Evolutionary conservation across 306 rosid species (phyloP).

Genomic region (Acacia melanoxylon): DNA sequence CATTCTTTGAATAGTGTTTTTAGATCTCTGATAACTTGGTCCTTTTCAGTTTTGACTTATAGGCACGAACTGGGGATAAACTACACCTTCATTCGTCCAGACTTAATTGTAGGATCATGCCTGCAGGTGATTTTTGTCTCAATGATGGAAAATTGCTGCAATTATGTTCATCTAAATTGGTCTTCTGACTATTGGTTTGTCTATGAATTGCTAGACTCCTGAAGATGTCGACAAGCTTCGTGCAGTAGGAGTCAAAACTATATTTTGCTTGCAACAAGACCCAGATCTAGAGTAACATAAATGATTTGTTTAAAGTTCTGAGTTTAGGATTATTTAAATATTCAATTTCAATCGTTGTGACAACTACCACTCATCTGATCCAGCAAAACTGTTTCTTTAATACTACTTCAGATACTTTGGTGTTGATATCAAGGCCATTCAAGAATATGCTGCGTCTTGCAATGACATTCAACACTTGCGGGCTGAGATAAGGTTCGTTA

Average conservation of each 20-base stretch:
- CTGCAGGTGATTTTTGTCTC: slow-evolving; percentile 65
- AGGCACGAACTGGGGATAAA: slow-evolving; percentile 94
- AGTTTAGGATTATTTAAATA: neutral
- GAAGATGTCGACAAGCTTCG: slow-evolving; percentile 89
- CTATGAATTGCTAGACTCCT: slow-evolving; percentile 59
- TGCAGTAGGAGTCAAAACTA: slow-evolving; percentile 84
- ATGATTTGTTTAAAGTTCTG: slow-evolving; percentile 30
- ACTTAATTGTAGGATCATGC: slow-evolving; percentile 96
- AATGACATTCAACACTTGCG: slow-evolving; percentile 88
- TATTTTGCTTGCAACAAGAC: slow-evolving; percentile 89
- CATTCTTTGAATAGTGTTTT: slow-evolving; percentile 24
- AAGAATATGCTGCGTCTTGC: slow-evolving; percentile 60
- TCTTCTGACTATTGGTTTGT: slow-evolving; percentile 28
- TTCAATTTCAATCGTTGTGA: slow-evolving; percentile 23
- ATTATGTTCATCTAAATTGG: slow-evolving; percentile 24
- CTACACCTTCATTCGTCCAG: slow-evolving; percentile 84
- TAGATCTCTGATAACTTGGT: slow-evolving; percentile 32
- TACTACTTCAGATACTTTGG: slow-evolving; percentile 70
- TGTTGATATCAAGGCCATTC: slow-evolving; percentile 87
- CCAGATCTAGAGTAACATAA: slow-evolving; percentile 92
- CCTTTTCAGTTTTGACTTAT: slow-evolving; percentile 79
- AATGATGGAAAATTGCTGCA: neutral
- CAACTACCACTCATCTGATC: slow-evolving; percentile 18
- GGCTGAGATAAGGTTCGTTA: slow-evolving; percentile 85
- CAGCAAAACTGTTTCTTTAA: slow-evolving; percentile 45